Conservation (phyloP, 345 rosid genomes). For the Abelmoschus esculentus region DNA sequence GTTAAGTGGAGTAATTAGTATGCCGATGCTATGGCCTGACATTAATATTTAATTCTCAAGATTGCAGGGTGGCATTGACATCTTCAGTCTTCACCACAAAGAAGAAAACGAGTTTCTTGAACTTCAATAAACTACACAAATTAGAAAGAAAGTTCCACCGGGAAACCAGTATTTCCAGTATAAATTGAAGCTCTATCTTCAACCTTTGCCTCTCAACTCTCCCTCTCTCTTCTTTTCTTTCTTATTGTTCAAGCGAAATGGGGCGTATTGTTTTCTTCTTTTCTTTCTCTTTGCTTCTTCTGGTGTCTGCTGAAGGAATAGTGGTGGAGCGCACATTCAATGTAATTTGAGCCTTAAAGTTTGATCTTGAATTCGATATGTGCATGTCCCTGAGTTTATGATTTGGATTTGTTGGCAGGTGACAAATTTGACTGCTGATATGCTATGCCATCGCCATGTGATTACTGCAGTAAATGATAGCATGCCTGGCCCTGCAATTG, state of each 20-base stretch:
- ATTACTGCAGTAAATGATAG: conserved; percentile 39
- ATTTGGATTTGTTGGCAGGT: conserved; percentile 37
- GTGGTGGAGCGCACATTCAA: conserved; percentile 63
- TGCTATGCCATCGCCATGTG: conserved; percentile 48
- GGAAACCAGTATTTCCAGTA: background rate
- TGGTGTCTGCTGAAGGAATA: conserved; percentile 29
- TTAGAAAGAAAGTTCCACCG: background rate
- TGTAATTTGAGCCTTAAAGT: conserved; percentile 27
- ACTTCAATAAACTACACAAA: background rate
- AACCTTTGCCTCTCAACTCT: background rate
- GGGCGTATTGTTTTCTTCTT: conserved; percentile 21
- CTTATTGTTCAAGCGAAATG: conserved; percentile 20
- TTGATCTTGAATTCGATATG: too few species aligned
- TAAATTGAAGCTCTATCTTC: background rate
- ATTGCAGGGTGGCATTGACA: too few species aligned
- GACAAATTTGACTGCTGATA: conserved; percentile 40
- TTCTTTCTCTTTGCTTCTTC: conserved; percentile 25
- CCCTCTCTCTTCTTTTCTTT: background rate
- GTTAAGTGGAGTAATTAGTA: too few species aligned
- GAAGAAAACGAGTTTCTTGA: too few species aligned
- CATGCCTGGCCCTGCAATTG: too few species aligned
- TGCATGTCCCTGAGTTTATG: background rate
- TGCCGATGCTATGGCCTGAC: too few species aligned
- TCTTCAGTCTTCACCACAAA: too few species aligned
- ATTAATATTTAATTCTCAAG: too few species aligned